Conservation (phyloP, 345 rosid genomes). For the Camelina hispida region DNA sequence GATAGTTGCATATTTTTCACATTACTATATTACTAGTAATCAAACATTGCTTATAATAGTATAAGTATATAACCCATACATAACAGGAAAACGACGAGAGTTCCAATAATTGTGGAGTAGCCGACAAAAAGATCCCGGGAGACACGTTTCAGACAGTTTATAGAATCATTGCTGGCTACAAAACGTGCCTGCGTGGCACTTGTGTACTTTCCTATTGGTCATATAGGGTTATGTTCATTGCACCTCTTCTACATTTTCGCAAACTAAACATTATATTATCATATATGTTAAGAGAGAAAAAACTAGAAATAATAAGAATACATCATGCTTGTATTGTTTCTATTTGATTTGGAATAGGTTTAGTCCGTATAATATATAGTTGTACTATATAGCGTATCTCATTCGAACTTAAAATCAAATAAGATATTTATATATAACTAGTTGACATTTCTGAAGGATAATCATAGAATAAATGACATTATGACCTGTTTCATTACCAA, state of each 20-base stretch:
- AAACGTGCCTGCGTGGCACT: constrained; percentile 45
- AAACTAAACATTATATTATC: background rate
- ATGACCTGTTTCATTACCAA: constrained; percentile 36
- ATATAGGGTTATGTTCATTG: constrained; percentile 36
- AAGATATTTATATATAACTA: constrained; percentile 17
- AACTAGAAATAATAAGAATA: background rate
- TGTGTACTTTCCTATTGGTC: constrained; percentile 35
- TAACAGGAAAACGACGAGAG: constrained; percentile 36
- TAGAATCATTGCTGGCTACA: constrained; percentile 33
- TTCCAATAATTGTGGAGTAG: constrained; percentile 43
- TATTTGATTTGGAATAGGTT: background rate
- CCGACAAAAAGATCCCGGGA: constrained; percentile 43
- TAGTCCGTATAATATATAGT: constrained; percentile 1
- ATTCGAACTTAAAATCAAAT: constrained; percentile 17
- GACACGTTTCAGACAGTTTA: constrained; percentile 43
- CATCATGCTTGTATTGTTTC: constrained; percentile 8
- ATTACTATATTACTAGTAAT: background rate
- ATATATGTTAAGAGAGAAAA: background rate
- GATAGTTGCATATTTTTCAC: constrained; percentile 19
- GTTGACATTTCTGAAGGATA: constrained; percentile 40
- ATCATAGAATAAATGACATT: constrained; percentile 18
- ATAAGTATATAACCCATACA: too few relatives aligned
- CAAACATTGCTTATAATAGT: background rate
- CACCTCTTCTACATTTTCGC: constrained; percentile 16
- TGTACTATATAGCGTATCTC: constrained; percentile 14